Conservation (phyloP, 2,329 filamentous ascomycete species). For the Thelonectria rubi region DNA sequence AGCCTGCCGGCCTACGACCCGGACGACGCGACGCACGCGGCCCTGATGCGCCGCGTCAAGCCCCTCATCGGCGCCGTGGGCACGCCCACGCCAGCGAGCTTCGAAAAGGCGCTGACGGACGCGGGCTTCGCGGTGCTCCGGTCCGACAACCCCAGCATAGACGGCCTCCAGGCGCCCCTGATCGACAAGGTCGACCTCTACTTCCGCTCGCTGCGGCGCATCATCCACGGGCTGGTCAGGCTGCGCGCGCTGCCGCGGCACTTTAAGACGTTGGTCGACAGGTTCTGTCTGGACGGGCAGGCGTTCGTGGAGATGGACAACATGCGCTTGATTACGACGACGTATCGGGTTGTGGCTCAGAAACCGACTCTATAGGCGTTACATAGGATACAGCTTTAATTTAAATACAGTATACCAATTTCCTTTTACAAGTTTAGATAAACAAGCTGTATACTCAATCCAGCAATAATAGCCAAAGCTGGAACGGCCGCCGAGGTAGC, state of each 20-base stretch:
- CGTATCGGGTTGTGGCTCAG: slow-evolving; percentile 17
- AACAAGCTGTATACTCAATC: slow-evolving; percentile 2
- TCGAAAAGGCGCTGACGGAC: slow-evolving; percentile 15
- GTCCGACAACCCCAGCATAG: slow-evolving; percentile 22
- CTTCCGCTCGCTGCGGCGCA: slow-evolving; percentile 13
- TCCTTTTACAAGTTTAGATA: slow-evolving; percentile 1
- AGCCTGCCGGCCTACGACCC: slow-evolving; percentile 20
- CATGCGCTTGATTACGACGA: slow-evolving; percentile 24
- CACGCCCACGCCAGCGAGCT: slow-evolving; percentile 18
- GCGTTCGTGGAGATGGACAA: slow-evolving; percentile 26
- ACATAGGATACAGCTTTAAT: background rate
- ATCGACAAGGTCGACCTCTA: slow-evolving; percentile 26
- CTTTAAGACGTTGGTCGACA: slow-evolving; percentile 21
- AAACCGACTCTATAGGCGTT: background rate
- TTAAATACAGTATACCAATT: no score
- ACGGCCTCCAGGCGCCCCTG: slow-evolving; percentile 11
- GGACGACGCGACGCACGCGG: slow-evolving; percentile 3
- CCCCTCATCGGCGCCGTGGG: slow-evolving; percentile 22
- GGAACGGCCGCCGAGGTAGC: background rate
- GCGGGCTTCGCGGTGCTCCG: slow-evolving; percentile 12
- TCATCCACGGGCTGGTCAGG: slow-evolving; percentile 15
- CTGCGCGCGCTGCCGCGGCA: slow-evolving; percentile 10
- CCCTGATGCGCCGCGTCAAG: slow-evolving; percentile 20
- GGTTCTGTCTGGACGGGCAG: slow-evolving; percentile 17
- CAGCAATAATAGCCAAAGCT: slow-evolving; percentile 4